Evolutionary conservation across 345 rosid species (phyloP), one percentile per base, ranked within the genome.

Genomic region (Gossypium mustelinum): DNA sequence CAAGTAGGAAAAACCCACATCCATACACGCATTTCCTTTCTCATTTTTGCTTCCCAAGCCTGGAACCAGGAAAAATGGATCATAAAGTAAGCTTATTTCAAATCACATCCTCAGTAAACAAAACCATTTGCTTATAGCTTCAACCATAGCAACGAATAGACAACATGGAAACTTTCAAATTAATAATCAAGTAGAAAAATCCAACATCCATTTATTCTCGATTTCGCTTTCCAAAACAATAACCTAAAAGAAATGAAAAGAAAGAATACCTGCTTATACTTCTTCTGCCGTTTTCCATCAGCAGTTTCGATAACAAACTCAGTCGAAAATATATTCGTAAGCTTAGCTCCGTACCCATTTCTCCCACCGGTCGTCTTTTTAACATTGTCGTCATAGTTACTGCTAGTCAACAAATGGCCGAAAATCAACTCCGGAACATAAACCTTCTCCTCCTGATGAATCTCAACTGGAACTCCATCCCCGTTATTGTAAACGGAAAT

Each of bases 301-400:
- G 98, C 98, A 0, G 99, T 96, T 80, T 96, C 98, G 0, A 96
- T 90, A 9, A 81, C 83, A 78, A 96, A 96, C 83, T 96, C 94
- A 0, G 88, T 90, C 0, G 97, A 93, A 81, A 96, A 96, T 34
- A 93, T 93, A 57, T 96, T 96, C 0, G 99, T 84, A 7, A 96
- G 95, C 89, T 96, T 93, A 2, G 99, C 98, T 9, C 99, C 99
- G 24, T 89, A 93, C 1, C 98, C 98, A 12, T 96, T 96, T 71
- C 99, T 86, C 6, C 98, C 99, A 16, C 99, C 98, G 4, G 99
- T 96, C 1, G 99, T 96, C 87, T 96, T 96, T 89, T 90, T 96
- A 70, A 48, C 83, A 2, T 83, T 79, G 70, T 96, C 99, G 34
- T 96, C 90, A 14, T 93, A 93, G 68, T 96, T 93, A 62, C 98